Evolutionary conservation across 2,329 filamentous ascomycete species (phyloP).

Genomic region (Claviceps paspali): DNA sequence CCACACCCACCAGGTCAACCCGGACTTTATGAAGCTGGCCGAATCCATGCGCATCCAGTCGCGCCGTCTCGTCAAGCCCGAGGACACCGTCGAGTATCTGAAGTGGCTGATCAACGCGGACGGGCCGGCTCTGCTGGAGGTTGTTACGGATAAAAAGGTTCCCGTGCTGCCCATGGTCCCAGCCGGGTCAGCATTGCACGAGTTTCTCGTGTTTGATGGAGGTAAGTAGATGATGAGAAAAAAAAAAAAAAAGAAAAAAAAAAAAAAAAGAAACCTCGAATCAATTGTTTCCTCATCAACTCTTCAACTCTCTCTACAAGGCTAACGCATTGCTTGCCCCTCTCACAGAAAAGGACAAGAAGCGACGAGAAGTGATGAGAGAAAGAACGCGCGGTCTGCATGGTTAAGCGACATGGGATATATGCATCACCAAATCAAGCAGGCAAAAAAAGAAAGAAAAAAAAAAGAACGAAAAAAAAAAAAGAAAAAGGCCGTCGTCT

Average conservation of each 20-base stretch:
- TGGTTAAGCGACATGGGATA: conserved; percentile 9
- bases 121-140: conserved; percentile 84
- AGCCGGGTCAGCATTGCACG: conserved; percentile 70
- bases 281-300: too few relatives aligned
- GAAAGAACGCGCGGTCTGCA: conserved; percentile 42
- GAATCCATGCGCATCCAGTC: conserved; percentile 82
- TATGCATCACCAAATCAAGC: too few relatives aligned
- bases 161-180: conserved; percentile 98
- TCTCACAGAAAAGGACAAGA: conserved; percentile 47
- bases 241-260: too few relatives aligned
- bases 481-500: too few relatives aligned
- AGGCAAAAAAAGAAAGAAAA: too few relatives aligned
- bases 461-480: too few relatives aligned
- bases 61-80: conserved; percentile 54
- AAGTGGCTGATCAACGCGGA: conserved; percentile 81
- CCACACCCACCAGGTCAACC: conserved; percentile 88
- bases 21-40: conserved; percentile 86
- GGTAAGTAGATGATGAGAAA: too few relatives aligned
- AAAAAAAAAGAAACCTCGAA: too few relatives aligned
- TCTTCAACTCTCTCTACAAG: too few relatives aligned
- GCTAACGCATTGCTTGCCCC: too few relatives aligned
- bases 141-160: conserved; percentile 81
- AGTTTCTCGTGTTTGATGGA: conserved; percentile 49
- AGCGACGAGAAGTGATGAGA: conserved; percentile 51
- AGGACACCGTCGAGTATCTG: conserved; percentile 62